These are phyloP conservation scores for Fusarium marasasianum DNA, from an alignment of 2,329 filamentous ascomycete genomes.

Conservation along the genomic window DNA sequence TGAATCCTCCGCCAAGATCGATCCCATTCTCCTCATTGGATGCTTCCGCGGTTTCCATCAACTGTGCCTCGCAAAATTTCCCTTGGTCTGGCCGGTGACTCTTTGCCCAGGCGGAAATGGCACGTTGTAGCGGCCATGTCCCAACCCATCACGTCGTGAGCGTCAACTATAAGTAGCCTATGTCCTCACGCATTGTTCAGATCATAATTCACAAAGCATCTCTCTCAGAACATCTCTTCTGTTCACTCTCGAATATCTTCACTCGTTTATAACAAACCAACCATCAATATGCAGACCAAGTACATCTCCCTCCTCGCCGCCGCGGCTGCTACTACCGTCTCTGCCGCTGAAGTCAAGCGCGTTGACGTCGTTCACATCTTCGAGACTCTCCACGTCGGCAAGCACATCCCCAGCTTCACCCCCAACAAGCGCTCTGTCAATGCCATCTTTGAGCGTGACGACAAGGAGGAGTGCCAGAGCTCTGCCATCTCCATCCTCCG, in stretches of 20 bases:
- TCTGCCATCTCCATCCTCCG: conserved; percentile 6
- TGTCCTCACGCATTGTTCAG: not conserved
- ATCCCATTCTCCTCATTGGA: not conserved
- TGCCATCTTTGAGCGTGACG: conserved; percentile 12
- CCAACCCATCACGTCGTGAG: not conserved
- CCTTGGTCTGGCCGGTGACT: not conserved
- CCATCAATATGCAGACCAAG: conserved; percentile 11
- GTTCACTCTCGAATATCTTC: not conserved
- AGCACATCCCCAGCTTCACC: conserved; percentile 6
- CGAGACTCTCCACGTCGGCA: conserved; percentile 18
- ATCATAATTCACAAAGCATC: not conserved
- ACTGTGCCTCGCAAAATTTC: conserved; percentile 11
- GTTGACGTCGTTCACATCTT: conserved; percentile 29
- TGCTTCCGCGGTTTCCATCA: not conserved
- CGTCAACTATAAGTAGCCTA: conserved; percentile 1
- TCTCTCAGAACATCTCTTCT: not conserved
- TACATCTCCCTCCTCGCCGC: conserved; percentile 18
- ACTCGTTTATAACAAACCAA: not conserved
- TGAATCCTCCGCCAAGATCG: not conserved
- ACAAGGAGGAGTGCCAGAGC: conserved; percentile 5
- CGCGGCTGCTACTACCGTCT: conserved; percentile 5
- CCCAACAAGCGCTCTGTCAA: conserved; percentile 25
- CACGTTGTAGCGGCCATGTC: not conserved
- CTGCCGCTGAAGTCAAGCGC: not conserved
- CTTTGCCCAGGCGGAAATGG: not conserved